Base-by-base conservation (phyloP, 23 red algal genomes). In the Gracilaria gracilis region DNA sequence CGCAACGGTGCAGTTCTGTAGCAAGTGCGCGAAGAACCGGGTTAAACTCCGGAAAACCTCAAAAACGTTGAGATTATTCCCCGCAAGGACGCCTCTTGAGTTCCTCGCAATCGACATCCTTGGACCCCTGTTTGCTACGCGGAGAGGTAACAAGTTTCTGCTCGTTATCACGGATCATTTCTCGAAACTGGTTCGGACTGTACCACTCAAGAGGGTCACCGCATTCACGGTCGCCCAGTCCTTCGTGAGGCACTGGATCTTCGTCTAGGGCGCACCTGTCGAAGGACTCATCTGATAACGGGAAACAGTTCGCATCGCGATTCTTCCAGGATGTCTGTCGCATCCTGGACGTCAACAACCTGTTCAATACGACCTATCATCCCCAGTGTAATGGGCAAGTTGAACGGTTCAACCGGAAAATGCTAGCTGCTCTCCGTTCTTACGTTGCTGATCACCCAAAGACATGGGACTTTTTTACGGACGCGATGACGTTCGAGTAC, bases 361-460 rank as follows among this genome's bases (percentile, higher is more conserved):
- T 64, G 4, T 64, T 64, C 58, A 64, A 3, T 5, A 64, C 58
- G 6, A 64, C 58, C 6, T 64, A 64, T 17, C 58, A 64, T 64
- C 58, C 58, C 27, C 58, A 64, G 27, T 64, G 58, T 64, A 64
- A 29, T 64, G 58, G 58, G 58, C 42, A 46, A 11, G 42, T 46
- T 46, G 42, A 46, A 46, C 42, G 42, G 42, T 46, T 7, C 11
- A 46, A 46, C 42, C 42, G 42, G 4, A 46, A 4, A 11, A 46
- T 46, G 42, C 42, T 46, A 11, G 42, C 42, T 9, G 4, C 58
- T 64, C 58, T 64, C 27, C 58, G 58, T 64, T n/a, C 27, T 64
- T 64, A 27, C 58, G 58, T 64, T 64, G 21, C 58, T 64, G 15
- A 64, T 17, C 58, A 64, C 58, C 58, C 58, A 29, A 64, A 64